Evolutionary conservation across 495 filamentous ascomycete genomes (phyloP).

Genomic region (Chaetomium cochliodes): DNA sequence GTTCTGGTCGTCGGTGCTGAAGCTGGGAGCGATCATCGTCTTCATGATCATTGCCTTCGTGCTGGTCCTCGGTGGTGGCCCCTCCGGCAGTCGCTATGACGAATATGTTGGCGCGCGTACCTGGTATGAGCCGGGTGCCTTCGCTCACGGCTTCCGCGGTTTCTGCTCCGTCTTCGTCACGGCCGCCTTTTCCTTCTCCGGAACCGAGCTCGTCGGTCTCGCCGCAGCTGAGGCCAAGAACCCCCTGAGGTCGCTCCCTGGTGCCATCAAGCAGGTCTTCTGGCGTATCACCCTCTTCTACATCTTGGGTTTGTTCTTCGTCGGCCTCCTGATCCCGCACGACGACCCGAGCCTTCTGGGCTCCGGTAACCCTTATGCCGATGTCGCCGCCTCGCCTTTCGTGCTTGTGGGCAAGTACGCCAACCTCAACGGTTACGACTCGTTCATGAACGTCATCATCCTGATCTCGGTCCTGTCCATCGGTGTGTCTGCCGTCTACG

Average conservation of each 20-base stretch:
- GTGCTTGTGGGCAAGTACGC: conserved; percentile 69
- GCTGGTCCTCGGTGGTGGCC: conserved; percentile 66
- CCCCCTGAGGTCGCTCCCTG: conserved; percentile 62
- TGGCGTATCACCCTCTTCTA: conserved; percentile 75
- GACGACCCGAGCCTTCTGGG: conserved; percentile 54
- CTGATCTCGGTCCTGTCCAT: conserved; percentile 67
- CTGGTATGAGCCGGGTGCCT: conserved; percentile 70
- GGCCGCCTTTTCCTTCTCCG: conserved; percentile 70
- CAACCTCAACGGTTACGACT: conserved; percentile 62
- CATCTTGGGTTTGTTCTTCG: conserved; percentile 67
- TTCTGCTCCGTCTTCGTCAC: conserved; percentile 73
- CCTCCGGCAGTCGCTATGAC: conserved; percentile 46
- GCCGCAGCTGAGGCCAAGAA: conserved; percentile 66
- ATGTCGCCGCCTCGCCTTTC: conserved; percentile 67
- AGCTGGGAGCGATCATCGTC: conserved; percentile 60
- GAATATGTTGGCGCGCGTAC: conserved; percentile 60
- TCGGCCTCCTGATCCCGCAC: conserved; percentile 68
- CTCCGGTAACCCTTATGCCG: conserved; percentile 45
- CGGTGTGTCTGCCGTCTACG: conserved; percentile 65
- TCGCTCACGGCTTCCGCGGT: conserved; percentile 68
- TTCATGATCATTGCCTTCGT: conserved; percentile 56
- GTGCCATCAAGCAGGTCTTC: conserved; percentile 71
- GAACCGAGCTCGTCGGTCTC: conserved; percentile 71
- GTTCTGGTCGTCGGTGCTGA: conserved; percentile 53
- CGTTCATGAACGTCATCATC: conserved; percentile 74